Conservation (phyloP, 2,329 filamentous ascomycete species). For the Cladosporium oxysporum region DNA sequence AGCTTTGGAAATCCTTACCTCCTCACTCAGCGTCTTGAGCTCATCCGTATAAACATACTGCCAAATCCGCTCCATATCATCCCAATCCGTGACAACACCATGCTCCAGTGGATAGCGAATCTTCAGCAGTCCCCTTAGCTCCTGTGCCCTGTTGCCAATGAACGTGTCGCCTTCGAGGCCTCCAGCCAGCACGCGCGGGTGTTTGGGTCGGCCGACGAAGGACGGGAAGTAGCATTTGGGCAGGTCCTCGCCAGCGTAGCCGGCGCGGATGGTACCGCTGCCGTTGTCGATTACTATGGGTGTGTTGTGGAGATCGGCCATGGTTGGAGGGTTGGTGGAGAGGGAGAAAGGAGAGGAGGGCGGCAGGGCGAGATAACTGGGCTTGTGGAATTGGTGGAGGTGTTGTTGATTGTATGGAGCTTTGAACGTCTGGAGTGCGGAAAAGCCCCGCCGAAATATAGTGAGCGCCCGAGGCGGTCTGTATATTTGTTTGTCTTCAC, state of each 20-base stretch:
- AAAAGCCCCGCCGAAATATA: background rate
- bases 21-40: conserved; percentile 93
- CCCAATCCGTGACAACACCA: conserved; percentile 98
- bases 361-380: conserved; percentile 6
- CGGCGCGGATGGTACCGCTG: conserved; percentile 93
- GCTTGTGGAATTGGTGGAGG: conserved; percentile 4
- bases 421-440: conserved; percentile 8
- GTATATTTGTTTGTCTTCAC: background rate
- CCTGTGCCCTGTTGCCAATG: conserved; percentile 88
- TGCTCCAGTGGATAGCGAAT: conserved; percentile 95
- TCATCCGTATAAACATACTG: conserved; percentile 96
- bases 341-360: background rate
- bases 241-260: conserved; percentile 92
- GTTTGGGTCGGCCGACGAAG: conserved; percentile 94
- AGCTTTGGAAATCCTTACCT: conserved; percentile 55
- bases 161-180: conserved; percentile 96
- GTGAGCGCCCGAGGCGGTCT: background rate
- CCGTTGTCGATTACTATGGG: conserved; percentile 99
- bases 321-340: conserved; percentile 32
- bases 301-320: conserved; percentile 87
- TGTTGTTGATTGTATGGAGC: conserved; percentile 6
- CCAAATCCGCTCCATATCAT: conserved; percentile 99
- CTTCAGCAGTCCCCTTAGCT: conserved; percentile 89
- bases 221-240: conserved; percentile 98
- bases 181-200: conserved; percentile 90